Base-by-base conservation (phyloP, 495 filamentous ascomycete genomes). In the Talaromyces nanjingensis region DNA sequence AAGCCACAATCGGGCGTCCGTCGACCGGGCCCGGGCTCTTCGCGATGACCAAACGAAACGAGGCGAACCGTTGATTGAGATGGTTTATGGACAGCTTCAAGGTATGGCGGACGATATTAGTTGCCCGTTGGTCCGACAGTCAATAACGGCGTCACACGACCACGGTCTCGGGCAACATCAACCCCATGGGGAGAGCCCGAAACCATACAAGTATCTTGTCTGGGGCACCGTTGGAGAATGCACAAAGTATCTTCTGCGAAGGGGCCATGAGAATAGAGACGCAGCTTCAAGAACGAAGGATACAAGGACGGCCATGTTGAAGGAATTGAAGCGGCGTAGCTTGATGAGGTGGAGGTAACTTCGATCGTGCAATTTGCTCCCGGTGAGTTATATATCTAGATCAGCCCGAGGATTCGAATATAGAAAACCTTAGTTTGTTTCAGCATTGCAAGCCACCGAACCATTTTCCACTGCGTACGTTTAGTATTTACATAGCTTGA, bases 21-120 rank as follows among this genome's bases (percentile, higher is more conserved):
- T 72, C 16, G 65, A 65, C n/a, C 76, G 71, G 49, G 76, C 75
- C 1, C 81, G 85, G 25, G 71, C 72, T 0, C 69, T 86, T 20
- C 75, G 79, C 27, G 78, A 76, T 5, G 59, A 68, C 12, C 83
- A 84, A 59, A 58, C 69, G 0, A 56, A 65, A 24, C 65, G 37
- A 2, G 76, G 73, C 0, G 67, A 80, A 42, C 57, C 69, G 24
- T 73, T 73, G 42, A 79, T 82, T 11, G 80, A 87, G 22, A 76
- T 94, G 29, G 84, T 86, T 4, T 91, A 91, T 76, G 92, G 88
- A 1, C 92, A 97, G 75, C 78, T 97, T 33, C 88, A 91, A 78
- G 92, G 92, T 7, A 96, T 96, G 92, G 92, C 92, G 16, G 92
- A 97, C 65, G 91, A 97, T 69, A 84, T 97, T 14, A 89, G 86